These are phyloP conservation scores for Penicillium lagena DNA, from an alignment of 495 filamentous ascomycete species.

Conservation along the genomic window DNA sequence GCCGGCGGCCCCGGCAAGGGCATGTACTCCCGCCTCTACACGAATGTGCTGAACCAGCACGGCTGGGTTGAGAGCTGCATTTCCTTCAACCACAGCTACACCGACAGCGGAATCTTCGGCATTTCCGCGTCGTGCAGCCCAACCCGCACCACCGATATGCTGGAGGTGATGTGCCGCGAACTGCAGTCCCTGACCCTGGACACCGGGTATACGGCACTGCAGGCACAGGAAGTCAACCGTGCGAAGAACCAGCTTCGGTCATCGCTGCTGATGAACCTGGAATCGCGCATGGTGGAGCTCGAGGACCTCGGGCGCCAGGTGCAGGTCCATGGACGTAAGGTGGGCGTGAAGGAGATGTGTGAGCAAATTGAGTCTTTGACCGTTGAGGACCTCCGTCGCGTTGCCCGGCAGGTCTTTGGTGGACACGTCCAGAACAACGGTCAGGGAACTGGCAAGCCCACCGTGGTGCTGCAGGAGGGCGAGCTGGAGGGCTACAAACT, in stretches of 20 bases:
- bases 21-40: slow-evolving; percentile 97
- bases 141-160: slow-evolving; percentile 65
- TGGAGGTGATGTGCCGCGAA: slow-evolving; percentile 91
- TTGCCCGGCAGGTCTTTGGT: slow-evolving; percentile 73
- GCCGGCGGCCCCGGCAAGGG: slow-evolving; percentile 96
- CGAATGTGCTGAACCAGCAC: slow-evolving; percentile 94
- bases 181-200: slow-evolving; percentile 71
- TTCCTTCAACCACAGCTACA: slow-evolving; percentile 96
- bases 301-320: slow-evolving; percentile 96
- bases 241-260: slow-evolving; percentile 96
- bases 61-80: slow-evolving; percentile 94
- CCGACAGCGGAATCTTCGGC: slow-evolving; percentile 89
- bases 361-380: slow-evolving; percentile 74
- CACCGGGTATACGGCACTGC: slow-evolving; percentile 60
- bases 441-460: slow-evolving; percentile 80
- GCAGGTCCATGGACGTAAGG: slow-evolving; percentile 87
- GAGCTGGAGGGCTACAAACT: slow-evolving; percentile 37
- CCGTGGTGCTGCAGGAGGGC: slow-evolving; percentile 84
- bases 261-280: slow-evolving; percentile 93
- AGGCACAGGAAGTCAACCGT: slow-evolving; percentile 75
- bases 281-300: slow-evolving; percentile 95
- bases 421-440: slow-evolving; percentile 73
- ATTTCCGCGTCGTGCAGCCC: slow-evolving; percentile 84
- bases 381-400: slow-evolving; percentile 72
- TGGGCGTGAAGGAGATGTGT: slow-evolving; percentile 92